Percentiles rank a stretch among this genome's conserved stretches.
Evolutionary conservation across 176 grass and related monocot species (phyloP).

Genomic region (Typha latifolia): DNA sequence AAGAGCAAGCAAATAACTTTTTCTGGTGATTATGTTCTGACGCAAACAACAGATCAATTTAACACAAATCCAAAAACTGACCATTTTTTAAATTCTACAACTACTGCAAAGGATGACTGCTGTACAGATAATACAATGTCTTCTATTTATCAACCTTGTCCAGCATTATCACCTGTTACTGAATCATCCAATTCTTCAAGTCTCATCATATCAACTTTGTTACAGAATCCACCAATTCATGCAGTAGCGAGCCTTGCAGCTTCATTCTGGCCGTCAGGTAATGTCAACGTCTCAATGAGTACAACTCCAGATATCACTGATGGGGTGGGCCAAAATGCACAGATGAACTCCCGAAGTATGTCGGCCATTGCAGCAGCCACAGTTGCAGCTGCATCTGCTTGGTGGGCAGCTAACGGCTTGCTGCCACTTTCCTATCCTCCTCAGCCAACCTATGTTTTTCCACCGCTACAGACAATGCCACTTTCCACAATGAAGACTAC

Average conservation of each 20-base stretch:
- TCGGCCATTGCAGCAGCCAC: conserved; percentile 11
- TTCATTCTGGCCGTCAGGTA: conserved; percentile 6
- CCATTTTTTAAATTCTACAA: background rate
- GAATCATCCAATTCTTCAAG: conserved; percentile 5
- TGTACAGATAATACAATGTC: background rate
- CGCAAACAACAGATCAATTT: background rate
- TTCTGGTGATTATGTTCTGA: background rate
- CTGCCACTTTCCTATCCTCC: background rate
- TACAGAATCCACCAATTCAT: conserved; percentile 20
- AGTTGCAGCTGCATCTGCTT: conserved; percentile 18
- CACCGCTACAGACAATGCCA: background rate
- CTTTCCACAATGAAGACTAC: background rate
- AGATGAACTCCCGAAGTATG: background rate
- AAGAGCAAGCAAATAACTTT: background rate
- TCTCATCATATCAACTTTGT: conserved; percentile 14
- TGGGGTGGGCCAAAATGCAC: background rate
- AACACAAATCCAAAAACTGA: background rate
- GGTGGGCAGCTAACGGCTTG: conserved; percentile 13
- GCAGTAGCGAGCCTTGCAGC: conserved; percentile 16
- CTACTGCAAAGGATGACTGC: background rate
- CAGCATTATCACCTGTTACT: conserved; percentile 1
- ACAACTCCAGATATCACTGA: background rate
- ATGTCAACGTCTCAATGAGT: background rate
- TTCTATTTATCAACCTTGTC: conserved; percentile 4
- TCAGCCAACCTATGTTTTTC: background rate